Evolutionary conservation across 768 basidiomycete genomes (phyloP).

Genomic region (Hydnum rufescens): DNA sequence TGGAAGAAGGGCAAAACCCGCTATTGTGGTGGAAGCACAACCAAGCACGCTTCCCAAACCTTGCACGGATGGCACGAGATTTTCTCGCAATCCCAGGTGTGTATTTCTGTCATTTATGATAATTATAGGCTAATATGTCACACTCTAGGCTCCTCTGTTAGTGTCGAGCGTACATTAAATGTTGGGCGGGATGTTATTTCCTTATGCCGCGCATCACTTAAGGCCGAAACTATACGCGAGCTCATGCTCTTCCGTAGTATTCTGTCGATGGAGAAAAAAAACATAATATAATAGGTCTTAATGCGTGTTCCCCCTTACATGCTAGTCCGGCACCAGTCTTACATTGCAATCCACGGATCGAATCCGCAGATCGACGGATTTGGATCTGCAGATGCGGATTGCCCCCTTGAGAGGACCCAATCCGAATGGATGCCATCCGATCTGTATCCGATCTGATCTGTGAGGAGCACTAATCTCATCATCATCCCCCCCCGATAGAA

Average conservation of each 20-base stretch:
- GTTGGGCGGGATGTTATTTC: not conserved
- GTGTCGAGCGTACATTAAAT: slow-evolving; percentile 1
- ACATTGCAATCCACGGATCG: too few species aligned
- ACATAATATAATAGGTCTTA: too few species aligned
- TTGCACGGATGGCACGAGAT: slow-evolving; percentile 1
- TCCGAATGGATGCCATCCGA: too few species aligned
- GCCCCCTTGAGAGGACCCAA: too few species aligned
- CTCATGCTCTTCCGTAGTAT: not conserved
- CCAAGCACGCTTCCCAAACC: not conserved
- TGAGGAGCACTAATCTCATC: too few species aligned
- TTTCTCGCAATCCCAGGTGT: slow-evolving; percentile 3
- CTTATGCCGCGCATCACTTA: not conserved
- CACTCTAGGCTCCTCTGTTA: slow-evolving; percentile 1
- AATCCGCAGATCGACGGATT: too few species aligned
- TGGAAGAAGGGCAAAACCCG: not conserved
- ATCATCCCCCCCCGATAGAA: too few species aligned
- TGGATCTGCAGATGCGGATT: too few species aligned
- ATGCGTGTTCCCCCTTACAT: too few species aligned
- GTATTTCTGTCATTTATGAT: not conserved
- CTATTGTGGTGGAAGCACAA: not conserved
- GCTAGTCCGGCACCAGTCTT: too few species aligned
- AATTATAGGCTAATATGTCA: not conserved
- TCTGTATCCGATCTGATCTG: too few species aligned
- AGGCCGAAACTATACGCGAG: not conserved
- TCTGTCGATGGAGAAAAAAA: too few species aligned